Evolutionary conservation across 1,139 yeast genomes (phyloP), one percentile per base, ranked within the genome.

Genomic region (Yamadazyma membranifaciens): DNA sequence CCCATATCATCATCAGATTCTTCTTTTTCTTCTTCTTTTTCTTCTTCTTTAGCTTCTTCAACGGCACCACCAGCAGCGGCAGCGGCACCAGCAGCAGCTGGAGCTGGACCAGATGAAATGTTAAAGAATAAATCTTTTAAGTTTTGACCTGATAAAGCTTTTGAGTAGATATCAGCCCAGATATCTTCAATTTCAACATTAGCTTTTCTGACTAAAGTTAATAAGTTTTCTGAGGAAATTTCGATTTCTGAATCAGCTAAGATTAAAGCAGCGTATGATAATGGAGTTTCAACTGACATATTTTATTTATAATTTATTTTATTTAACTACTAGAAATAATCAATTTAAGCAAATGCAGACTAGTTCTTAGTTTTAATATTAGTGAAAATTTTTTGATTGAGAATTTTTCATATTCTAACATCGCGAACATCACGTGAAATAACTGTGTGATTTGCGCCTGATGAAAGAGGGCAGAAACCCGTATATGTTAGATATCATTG

Each of bases 201-300:
- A 49, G 76, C 77, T 49, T 67, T 67, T 52, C 59, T 54, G 57
- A 81, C 73, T 69, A 84, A 75, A 63, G 87, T 73, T 60, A 76
- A 64, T 68, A 85, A 80, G 78, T 84, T 84, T 69, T 83, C 89
- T 57, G 89, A 59, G 52, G 85, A 73, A 75, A 84, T 80, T 70
- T 83, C 91, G 60, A 84, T 70, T 54, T 83, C 92, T 62, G 92
- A 77, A 65, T 85, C 94, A 56, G 92, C 87, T 69, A 85, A 81
- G 77, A 85, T 84, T 67, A 85, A 78, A 63, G 92, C 88, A 65
- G 94, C 92, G 84, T 84, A 85, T 54, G 92, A 82, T 66, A 85
- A 78, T 67, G 89, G 84, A 61, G 88, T 72, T 81, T 85, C 91
- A 66, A 80, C 74, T 67, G 92, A 83, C 88, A 83, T 83, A 66